A percentile compares a stretch with the other conserved stretches of the same genome.
phyloP scores from a whole-genome alignment of 2,329 filamentous ascomycete species.

The Byssochlamys sp. region DNA sequence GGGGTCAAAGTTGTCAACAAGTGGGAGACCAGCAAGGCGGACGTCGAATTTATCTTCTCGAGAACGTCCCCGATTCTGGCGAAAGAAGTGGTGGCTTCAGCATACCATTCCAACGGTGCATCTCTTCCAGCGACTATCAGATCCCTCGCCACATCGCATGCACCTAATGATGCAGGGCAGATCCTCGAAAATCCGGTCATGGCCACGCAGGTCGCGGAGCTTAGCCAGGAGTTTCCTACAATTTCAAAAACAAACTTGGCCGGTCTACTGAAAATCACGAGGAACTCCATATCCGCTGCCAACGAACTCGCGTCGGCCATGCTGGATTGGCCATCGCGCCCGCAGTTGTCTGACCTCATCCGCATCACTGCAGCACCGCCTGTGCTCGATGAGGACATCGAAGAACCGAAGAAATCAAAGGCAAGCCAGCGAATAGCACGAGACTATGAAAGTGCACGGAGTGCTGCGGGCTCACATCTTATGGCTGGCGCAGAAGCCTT shows the following conservation, averaged over 20 bases:
- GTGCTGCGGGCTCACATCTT: constrained; percentile 37
- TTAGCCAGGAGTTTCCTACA: constrained; percentile 46
- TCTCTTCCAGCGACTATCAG: constrained; percentile 48
- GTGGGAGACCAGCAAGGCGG: constrained; percentile 49
- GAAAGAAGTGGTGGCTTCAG: constrained; percentile 41
- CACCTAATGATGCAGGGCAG: constrained; percentile 28
- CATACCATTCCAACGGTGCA: constrained; percentile 51
- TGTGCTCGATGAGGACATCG: constrained; percentile 11
- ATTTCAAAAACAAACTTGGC: constrained; percentile 41
- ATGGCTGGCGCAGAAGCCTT: constrained; percentile 44
- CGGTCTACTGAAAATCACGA: constrained; percentile 47
- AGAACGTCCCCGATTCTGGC: constrained; percentile 40
- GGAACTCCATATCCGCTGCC: constrained; percentile 48
- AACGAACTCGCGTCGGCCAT: constrained; percentile 52
- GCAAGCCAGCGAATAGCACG: constrained; percentile 4
- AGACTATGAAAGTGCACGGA: constrained; percentile 20
- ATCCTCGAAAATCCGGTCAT: constrained; percentile 35
- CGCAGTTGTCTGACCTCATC: constrained; percentile 30
- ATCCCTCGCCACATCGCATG: constrained; percentile 42
- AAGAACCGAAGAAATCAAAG: background rate
- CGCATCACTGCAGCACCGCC: constrained; percentile 30
- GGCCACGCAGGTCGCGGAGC: constrained; percentile 43
- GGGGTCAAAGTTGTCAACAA: constrained; percentile 35
- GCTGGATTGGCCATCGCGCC: constrained; percentile 25
- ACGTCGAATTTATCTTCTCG: constrained; percentile 52